A percentile compares a stretch with the other conserved stretches of the same genome.
Conservation (phyloP, 1,284 basidiomycete species). For the Sporisorium iseilematis-ciliati region DNA sequence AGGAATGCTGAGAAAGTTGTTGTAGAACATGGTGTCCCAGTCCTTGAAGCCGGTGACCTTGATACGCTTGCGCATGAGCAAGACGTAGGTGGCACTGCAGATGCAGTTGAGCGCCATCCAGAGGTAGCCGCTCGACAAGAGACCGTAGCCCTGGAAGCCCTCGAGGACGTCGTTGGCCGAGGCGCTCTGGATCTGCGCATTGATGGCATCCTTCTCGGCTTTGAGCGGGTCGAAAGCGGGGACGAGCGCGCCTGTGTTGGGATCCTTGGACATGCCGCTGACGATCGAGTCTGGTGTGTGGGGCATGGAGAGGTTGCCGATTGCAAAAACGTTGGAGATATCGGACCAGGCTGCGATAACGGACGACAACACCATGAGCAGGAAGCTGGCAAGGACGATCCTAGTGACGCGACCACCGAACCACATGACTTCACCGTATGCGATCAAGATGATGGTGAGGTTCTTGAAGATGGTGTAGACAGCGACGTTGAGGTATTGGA, state of each 20-base stretch:
- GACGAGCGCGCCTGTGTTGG: slow-evolving; percentile 32
- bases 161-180: slow-evolving; percentile 52
- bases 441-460: slow-evolving; percentile 96
- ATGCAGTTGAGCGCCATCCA: slow-evolving; percentile 97
- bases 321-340: slow-evolving; percentile 75
- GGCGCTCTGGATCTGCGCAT: slow-evolving; percentile 31
- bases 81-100: slow-evolving; percentile 89
- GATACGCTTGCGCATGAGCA: slow-evolving; percentile 97
- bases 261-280: slow-evolving; percentile 42
- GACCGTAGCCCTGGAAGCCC: slow-evolving; percentile 49
- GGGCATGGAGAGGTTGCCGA: slow-evolving; percentile 54
- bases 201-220: slow-evolving; percentile 47
- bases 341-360: slow-evolving; percentile 96
- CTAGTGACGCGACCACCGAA: slow-evolving; percentile 90
- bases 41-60: slow-evolving; percentile 98
- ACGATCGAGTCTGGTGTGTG: slow-evolving; percentile 59
- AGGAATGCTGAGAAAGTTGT: slow-evolving; percentile 95
- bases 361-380: slow-evolving; percentile 96
- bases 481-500: slow-evolving; percentile 72
- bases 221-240: slow-evolving; percentile 46
- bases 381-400: slow-evolving; percentile 88
- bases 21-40: slow-evolving; percentile 99
- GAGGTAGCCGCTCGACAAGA: slow-evolving; percentile 78
- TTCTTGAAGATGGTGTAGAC: slow-evolving; percentile 94
- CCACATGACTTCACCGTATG: slow-evolving; percentile 98